Evolutionary conservation across 345 rosid genomes (phyloP), one percentile per base, ranked within the genome.

Genomic region (Geranium rotundifolium): DNA sequence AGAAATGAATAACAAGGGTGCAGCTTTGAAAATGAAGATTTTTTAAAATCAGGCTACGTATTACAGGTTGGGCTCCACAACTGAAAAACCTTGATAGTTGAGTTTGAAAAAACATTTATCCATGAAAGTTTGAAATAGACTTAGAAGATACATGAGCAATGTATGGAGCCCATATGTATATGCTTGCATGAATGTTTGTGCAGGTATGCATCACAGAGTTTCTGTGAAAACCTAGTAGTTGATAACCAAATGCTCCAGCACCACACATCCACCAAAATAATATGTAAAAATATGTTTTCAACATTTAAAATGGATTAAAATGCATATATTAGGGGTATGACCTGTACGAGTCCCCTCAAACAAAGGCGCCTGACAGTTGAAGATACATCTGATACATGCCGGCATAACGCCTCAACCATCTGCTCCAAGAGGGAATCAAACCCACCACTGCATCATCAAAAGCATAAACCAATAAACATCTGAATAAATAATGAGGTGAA

Each of bases 311-410:
- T 23, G 27, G 27, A 23, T 5, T 14, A 18, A 34, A 17, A 66
- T 66, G 27, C 23, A 31, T 10, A 46, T 58, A 46, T 50, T 27
- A 23, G 46, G 62, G 54, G 66, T 34, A 67, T 66, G 63, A 92
- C 98, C 87, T 89, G 95, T 66, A 87, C 98, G 63, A 92, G 77
- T 75, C 98, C 98, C 76, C 86, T 82, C 63, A 89, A 81, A 79
- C 95, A 89, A 74, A 92, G 98, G 73, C 96, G 76, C 71, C 96
- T 82, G 72, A 92, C 96, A 31, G 88, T 85, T 34, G 98, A 84
- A 74, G 96, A 89, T 70, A 87, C 98, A 75, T 92, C 98, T 62
- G 98, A 92, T 16, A 85, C 95, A 80, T 89, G 91, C 62, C 93
- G 77, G 73, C 98, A 92, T 64, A 92, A 76, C 57, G 85, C 85